phyloP scores from a whole-genome alignment of 2,329 filamentous ascomycete genomes.

The Sphaerostilbella broomeana region DNA sequence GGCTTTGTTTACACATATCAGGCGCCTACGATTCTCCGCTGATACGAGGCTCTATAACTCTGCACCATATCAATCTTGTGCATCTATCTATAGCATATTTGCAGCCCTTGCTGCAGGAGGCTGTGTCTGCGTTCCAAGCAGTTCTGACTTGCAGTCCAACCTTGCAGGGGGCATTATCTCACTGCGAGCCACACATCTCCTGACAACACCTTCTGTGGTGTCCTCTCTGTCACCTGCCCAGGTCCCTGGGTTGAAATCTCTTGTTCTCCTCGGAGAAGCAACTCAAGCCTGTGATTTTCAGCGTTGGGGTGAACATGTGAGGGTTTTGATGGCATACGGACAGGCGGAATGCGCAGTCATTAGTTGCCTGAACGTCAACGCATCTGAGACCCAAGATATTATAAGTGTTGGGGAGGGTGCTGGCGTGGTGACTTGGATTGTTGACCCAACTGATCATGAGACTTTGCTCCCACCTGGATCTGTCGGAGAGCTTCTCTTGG shows the following conservation, averaged over 20 bases:
- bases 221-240: slow-evolving; percentile 11
- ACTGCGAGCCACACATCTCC: slow-evolving; percentile 36
- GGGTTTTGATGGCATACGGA: slow-evolving; percentile 15
- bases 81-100: slow-evolving; percentile 31
- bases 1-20: not conserved
- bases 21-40: slow-evolving; percentile 4
- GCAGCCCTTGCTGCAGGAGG: slow-evolving; percentile 38
- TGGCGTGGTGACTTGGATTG: slow-evolving; percentile 3
- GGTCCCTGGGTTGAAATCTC: slow-evolving; percentile 33
- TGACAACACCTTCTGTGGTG: slow-evolving; percentile 40
- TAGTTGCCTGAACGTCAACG: slow-evolving; percentile 3
- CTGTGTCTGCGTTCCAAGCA: slow-evolving; percentile 45
- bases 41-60: slow-evolving; percentile 31
- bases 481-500: slow-evolving; percentile 23
- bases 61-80: slow-evolving; percentile 44
- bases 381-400: not conserved
- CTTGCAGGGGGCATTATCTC: slow-evolving; percentile 33
- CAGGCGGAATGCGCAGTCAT: slow-evolving; percentile 16
- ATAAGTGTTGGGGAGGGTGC: not conserved
- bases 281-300: slow-evolving; percentile 14
- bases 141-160: slow-evolving; percentile 43
- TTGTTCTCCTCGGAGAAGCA: slow-evolving; percentile 38
- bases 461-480: slow-evolving; percentile 18
- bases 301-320: not conserved
- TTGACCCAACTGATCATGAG: slow-evolving; percentile 11